Percentiles rank a stretch among this genome's conserved stretches.
Conservation (phyloP, 305 asterid species). For the Fraxinus baroniana region DNA sequence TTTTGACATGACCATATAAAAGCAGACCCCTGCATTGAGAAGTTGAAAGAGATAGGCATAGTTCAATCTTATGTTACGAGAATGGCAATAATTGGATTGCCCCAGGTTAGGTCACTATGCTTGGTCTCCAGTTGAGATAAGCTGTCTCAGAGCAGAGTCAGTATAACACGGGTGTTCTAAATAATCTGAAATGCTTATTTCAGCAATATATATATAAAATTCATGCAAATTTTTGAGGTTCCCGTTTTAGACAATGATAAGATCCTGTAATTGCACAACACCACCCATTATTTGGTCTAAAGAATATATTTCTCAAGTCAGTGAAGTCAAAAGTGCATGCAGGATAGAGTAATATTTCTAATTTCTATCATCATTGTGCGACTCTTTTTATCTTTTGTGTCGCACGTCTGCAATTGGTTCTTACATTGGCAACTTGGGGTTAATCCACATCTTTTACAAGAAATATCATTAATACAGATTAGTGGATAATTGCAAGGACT, state of each 20-base stretch:
- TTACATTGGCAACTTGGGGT: background rate
- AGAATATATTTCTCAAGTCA: constrained; percentile 1
- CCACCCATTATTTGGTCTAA: background rate
- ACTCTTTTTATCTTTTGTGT: background rate
- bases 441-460: background rate
- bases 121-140: background rate
- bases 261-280: background rate
- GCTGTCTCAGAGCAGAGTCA: background rate
- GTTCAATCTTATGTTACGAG: background rate
- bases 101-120: background rate
- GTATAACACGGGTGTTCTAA: background rate
- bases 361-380: background rate
- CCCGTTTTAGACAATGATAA: background rate
- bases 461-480: background rate
- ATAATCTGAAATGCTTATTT: background rate
- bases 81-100: background rate
- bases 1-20: background rate
- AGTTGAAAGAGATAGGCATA: background rate
- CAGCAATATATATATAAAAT: background rate
- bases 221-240: background rate
- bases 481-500: background rate
- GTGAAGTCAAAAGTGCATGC: background rate
- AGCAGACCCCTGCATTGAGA: background rate
- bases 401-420: background rate
- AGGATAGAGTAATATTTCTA: background rate